These are phyloP conservation scores for Stephania yunnanensis DNA, from an alignment of 164 flowering plant genomes.

Conservation along the genomic window DNA sequence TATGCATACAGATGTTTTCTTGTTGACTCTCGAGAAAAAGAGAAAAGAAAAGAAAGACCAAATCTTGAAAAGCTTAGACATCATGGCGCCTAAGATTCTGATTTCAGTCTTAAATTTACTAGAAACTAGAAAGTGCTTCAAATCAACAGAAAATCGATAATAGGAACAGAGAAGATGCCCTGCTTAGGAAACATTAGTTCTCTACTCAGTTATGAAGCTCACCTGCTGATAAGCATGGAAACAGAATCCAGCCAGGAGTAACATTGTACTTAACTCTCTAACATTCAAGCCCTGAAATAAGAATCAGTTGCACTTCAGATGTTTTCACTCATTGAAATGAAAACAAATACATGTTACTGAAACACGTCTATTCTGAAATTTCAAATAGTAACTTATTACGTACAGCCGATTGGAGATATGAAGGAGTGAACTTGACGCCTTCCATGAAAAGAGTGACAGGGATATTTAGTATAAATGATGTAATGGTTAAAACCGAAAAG, in stretches of 20 bases:
- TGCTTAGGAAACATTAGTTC: background rate
- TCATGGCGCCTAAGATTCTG: no score
- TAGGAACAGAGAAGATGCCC: background rate
- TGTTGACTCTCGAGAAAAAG: background rate
- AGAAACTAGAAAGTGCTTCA: background rate
- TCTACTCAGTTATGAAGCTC: background rate
- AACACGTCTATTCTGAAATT: background rate
- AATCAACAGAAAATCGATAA: background rate
- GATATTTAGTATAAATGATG: slow-evolving; percentile 50
- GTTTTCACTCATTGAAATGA: background rate
- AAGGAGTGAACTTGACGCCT: slow-evolving; percentile 70
- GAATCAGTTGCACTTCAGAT: background rate
- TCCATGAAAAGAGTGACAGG: slow-evolving; percentile 58
- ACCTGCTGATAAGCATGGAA: slow-evolving; percentile 99
- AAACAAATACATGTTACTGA: background rate
- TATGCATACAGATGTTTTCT: background rate
- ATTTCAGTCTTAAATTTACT: background rate
- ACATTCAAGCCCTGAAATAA: slow-evolving; percentile 63
- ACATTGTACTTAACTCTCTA: slow-evolving; percentile 43
- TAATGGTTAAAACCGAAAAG: slow-evolving; percentile 64
- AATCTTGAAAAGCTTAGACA: no score
- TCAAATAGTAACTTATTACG: slow-evolving; percentile 18
- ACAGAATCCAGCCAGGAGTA: slow-evolving; percentile 80
- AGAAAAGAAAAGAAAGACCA: background rate
- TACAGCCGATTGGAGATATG: slow-evolving; percentile 61